These are phyloP conservation scores for Quercus engelmannii DNA, from an alignment of 306 rosid species.

Conservation along the genomic window DNA sequence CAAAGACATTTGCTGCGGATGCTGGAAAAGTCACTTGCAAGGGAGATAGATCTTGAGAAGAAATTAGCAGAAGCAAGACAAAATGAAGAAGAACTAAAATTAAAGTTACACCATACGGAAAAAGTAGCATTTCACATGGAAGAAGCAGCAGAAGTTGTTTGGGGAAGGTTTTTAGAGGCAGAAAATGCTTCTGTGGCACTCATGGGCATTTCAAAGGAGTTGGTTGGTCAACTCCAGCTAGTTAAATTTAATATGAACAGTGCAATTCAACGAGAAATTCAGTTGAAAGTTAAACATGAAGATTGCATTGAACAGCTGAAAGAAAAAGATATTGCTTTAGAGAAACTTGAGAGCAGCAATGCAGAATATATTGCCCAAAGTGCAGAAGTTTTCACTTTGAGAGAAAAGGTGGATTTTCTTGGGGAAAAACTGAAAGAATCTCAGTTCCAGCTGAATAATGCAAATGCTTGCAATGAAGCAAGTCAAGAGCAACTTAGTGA, in stretches of 20 bases:
- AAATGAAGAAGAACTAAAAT: conserved; percentile 60
- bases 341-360: conserved; percentile 38
- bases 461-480: conserved; percentile 36
- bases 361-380: conserved; percentile 38
- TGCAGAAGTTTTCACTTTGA: conserved; percentile 48
- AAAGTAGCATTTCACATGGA: conserved; percentile 76
- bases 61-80: conserved; percentile 67
- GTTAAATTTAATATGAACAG: conserved; percentile 60
- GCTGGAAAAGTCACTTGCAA: conserved; percentile 81
- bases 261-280: conserved; percentile 59
- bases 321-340: conserved; percentile 49
- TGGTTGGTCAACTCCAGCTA: conserved; percentile 65
- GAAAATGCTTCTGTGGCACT: conserved; percentile 75
- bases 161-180: conserved; percentile 99
- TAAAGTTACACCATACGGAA: conserved; percentile 76
- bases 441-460: conserved; percentile 38
- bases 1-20: conserved; percentile 72
- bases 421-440: conserved; percentile 48
- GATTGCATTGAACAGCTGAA: conserved; percentile 44
- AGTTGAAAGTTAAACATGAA: conserved; percentile 46
- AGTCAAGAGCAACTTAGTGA: conserved; percentile 57
- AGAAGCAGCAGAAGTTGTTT: conserved; percentile 83
- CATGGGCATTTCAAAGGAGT: conserved; percentile 75
- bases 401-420: conserved; percentile 54
- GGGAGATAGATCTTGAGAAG: conserved; percentile 92